A percentile compares a stretch with the other conserved stretches of the same genome.
These are phyloP conservation scores for Esteya vermicola DNA, from an alignment of 2,329 filamentous ascomycete genomes.

Conservation along the genomic window DNA sequence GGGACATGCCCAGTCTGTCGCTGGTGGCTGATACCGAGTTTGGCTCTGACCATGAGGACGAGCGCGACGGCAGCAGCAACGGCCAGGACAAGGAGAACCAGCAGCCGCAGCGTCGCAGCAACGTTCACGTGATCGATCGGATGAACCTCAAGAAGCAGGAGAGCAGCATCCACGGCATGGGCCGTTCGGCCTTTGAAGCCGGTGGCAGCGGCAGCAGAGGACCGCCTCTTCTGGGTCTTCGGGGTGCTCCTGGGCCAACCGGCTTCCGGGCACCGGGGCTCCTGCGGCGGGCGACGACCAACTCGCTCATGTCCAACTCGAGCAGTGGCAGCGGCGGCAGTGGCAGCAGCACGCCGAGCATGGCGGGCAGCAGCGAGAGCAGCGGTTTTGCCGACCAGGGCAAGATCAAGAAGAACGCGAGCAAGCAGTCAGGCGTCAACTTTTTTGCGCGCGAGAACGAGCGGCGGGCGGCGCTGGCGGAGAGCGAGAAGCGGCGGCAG, in stretches of 20 bases:
- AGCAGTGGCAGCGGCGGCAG: slow-evolving; percentile 9
- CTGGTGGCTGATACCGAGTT: slow-evolving; percentile 27
- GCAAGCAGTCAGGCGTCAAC: slow-evolving; percentile 46
- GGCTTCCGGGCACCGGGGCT: slow-evolving; percentile 57
- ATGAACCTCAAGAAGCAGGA: slow-evolving; percentile 51
- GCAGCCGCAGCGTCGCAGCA: slow-evolving; percentile 19
- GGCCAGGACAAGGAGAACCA: slow-evolving; percentile 35
- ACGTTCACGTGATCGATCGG: slow-evolving; percentile 56
- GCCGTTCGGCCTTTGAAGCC: slow-evolving; percentile 11
- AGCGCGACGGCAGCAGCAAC: slow-evolving; percentile 15
- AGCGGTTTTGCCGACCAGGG: slow-evolving; percentile 15
- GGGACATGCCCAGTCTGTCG: slow-evolving; percentile 24
- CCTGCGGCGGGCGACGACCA: slow-evolving; percentile 60
- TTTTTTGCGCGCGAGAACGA: slow-evolving; percentile 47
- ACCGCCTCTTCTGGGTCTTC: too few species aligned
- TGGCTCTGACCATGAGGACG: slow-evolving; percentile 36
- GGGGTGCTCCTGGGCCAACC: too few species aligned
- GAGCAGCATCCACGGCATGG: slow-evolving; percentile 3
- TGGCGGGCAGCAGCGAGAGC: neutral
- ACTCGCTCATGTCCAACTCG: slow-evolving; percentile 32
- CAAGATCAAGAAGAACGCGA: slow-evolving; percentile 37
- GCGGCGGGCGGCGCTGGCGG: slow-evolving; percentile 35
- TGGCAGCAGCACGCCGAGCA: neutral
- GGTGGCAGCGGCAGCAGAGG: slow-evolving; percentile 18
- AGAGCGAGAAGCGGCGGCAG: slow-evolving; percentile 44